Evolutionary conservation across 495 filamentous ascomycete genomes (phyloP), one percentile per base, ranked within the genome.

Genomic region (Trichocladium antarcticum): DNA sequence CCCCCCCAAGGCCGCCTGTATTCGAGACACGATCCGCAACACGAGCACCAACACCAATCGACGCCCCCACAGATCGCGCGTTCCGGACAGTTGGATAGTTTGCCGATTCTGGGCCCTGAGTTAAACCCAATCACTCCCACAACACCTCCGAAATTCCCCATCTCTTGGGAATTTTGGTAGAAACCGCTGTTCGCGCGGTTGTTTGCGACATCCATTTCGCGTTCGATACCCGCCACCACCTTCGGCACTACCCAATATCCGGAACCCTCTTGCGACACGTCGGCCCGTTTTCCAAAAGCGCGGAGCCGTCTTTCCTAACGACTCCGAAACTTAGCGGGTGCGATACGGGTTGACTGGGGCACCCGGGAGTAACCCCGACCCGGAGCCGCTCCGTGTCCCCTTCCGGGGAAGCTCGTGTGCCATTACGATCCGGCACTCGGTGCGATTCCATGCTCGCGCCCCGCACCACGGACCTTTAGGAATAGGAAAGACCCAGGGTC

Each of bases 21-120:
- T 59, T 67, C 62, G 66, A 74, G 67, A 74, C 69, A 64, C 63
- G 63, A 68, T 60, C 64, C 63, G 68, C 67, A 68, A 69, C 67
- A 64, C 12, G 31, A 10, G 51, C 58, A 58, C 37, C 49, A 34
- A n/a, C 36, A 16, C 6, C 15, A 27, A 7, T 40, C 34, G 27
- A 40, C 55, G 51, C 35, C 56, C 57, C 50, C 53, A 40, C 54
- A 55, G 32, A 36, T 40, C 53, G 28, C 49, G 48, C 40, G 28
- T 35, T 39, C 44, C 45, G 35, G 31, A 34, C 39, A 40, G 36
- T 28, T 37, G 39, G 51, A 0, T 11, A 37, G 15, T 37, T 49
- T n/a, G 42, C 41, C 43, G 5, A 47, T 19, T 38, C 19, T 41
- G n/a, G n/a, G n/a, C n/a, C n/a, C n/a, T n/a, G 40, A 51, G 57